Evolutionary conservation across 1,284 basidiomycete genomes (phyloP).

Genomic region (Athelia sp.): DNA sequence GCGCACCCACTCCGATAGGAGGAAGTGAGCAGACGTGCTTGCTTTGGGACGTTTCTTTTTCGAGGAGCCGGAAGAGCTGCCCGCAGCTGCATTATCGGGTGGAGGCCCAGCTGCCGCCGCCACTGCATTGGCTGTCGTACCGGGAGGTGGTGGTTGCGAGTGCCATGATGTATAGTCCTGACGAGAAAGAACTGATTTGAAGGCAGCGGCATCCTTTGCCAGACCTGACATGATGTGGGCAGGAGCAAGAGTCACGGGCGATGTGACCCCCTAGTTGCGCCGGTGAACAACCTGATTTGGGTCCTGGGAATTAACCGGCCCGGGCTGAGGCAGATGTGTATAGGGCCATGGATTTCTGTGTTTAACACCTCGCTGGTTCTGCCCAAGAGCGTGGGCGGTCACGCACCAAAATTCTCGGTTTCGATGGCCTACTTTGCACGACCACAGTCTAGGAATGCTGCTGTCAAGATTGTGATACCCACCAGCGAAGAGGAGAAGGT

Average conservation of each 20-base stretch:
- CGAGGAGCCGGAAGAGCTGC: slow-evolving; percentile 20
- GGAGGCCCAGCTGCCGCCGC: slow-evolving; percentile 15
- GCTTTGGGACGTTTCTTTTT: slow-evolving; percentile 67
- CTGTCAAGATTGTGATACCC: slow-evolving; percentile 40
- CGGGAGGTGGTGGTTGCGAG: slow-evolving; percentile 42
- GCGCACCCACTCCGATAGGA: slow-evolving; percentile 11
- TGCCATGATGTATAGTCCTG: slow-evolving; percentile 74
- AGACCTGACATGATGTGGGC: slow-evolving; percentile 51
- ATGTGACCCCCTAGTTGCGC: background rate
- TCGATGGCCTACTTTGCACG: slow-evolving; percentile 39
- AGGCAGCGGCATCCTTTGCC: slow-evolving; percentile 59
- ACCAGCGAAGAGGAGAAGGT: slow-evolving; percentile 26
- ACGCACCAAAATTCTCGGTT: background rate
- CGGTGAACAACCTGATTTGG: background rate
- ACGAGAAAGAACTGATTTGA: slow-evolving; percentile 56
- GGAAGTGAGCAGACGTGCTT: slow-evolving; percentile 37
- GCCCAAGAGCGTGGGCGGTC: background rate
- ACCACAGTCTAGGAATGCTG: slow-evolving; percentile 31
- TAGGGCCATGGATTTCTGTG: background rate
- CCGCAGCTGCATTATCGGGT: slow-evolving; percentile 8
- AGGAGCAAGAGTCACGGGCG: background rate
- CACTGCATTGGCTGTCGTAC: slow-evolving; percentile 12
- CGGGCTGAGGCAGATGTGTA: background rate
- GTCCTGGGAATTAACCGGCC: background rate
- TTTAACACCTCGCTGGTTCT: background rate